These are phyloP conservation scores for Pholiota molesta DNA, from an alignment of 768 basidiomycete genomes.

Conservation along the genomic window DNA sequence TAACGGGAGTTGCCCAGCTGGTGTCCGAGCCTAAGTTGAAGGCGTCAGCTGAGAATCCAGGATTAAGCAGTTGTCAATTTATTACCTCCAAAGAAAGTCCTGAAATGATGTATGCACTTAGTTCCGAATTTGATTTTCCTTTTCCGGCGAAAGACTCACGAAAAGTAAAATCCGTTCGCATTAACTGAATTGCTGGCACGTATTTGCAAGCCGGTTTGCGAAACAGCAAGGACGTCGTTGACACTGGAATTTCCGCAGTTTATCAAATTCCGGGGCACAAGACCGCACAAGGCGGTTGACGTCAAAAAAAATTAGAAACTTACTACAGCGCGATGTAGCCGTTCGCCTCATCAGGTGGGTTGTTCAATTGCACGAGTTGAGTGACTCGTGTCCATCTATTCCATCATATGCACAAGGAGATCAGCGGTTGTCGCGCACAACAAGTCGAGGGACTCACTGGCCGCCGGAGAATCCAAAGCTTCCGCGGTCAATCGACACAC, in stretches of 20 bases:
- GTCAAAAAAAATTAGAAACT: slow-evolving; percentile 27
- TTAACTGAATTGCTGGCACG: slow-evolving; percentile 54
- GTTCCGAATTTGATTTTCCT: slow-evolving; percentile 1
- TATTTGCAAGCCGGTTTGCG: slow-evolving; percentile 65
- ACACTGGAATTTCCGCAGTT: slow-evolving; percentile 44
- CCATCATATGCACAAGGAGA: slow-evolving; percentile 2
- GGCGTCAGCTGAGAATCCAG: slow-evolving; percentile 15
- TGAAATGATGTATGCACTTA: slow-evolving; percentile 25
- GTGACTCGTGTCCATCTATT: slow-evolving; percentile 70
- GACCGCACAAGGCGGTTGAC: not conserved
- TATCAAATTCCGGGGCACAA: not conserved
- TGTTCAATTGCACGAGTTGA: slow-evolving; percentile 79
- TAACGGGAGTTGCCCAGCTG: slow-evolving; percentile 71
- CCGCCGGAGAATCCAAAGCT: slow-evolving; percentile 64
- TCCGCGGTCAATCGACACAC: slow-evolving; percentile 73
- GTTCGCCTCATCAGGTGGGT: slow-evolving; percentile 68
- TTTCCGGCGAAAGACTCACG: slow-evolving; percentile 45
- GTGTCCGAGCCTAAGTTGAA: slow-evolving; percentile 53
- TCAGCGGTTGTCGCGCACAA: not conserved
- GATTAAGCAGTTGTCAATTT: slow-evolving; percentile 9
- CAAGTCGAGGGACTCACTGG: slow-evolving; percentile 46
- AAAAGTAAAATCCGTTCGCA: slow-evolving; percentile 78
- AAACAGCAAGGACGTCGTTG: slow-evolving; percentile 66
- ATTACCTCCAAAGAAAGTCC: slow-evolving; percentile 83
- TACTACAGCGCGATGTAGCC: slow-evolving; percentile 74